Evolutionary conservation across 805 yeast species (phyloP), one percentile per base, ranked within the genome.

Genomic region (Nakazawaea wickerhamii): DNA sequence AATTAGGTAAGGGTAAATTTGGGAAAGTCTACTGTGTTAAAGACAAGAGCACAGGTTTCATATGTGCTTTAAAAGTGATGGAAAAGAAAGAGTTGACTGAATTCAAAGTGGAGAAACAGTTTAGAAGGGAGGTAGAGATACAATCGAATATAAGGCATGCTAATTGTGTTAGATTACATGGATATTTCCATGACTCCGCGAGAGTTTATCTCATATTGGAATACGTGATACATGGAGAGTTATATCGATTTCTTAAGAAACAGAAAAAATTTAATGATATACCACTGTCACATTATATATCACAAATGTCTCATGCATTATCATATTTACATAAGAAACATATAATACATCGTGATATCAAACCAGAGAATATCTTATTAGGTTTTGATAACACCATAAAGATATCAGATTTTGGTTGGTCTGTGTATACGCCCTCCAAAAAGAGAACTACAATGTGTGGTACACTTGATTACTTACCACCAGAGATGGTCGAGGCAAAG

Each of bases 321-420:
- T 61, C 69, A 8, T 86, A 89, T 55, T 66, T 93, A 49, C 98
- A 91, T 60, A 65, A 73, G 27, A 85, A 82, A 53, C 78, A 82
- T 50, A 79, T 93, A 34, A 84, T 91, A 21, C 99, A 91, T 57
- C 72, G 98, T 47, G 99, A 91, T 57, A 77, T 91, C 50, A 91
- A 91, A 60, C 98, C 98, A 0, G 98, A 93, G 58, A 91, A 91
- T 54, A 84, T 91, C 38, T 63, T 91, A 33, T 65, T 91, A 9
- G 87, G 88, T 5, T 73, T 80, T 47, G 78, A 86, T 55, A 85
- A 89, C 49, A 75, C 75, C 19, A 71, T 91, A 42, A 91, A 90
- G 58, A 71, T 91, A 30, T 83, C 96, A 15, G 99, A 91, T 63
- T 91, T 93, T 59, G 99, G 99, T 11, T 91, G 97, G 97, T 84